Evolutionary conservation across 352 stramenopile genomes (phyloP), one percentile per base, ranked within the genome.

Genomic region (Pythium biforme): DNA sequence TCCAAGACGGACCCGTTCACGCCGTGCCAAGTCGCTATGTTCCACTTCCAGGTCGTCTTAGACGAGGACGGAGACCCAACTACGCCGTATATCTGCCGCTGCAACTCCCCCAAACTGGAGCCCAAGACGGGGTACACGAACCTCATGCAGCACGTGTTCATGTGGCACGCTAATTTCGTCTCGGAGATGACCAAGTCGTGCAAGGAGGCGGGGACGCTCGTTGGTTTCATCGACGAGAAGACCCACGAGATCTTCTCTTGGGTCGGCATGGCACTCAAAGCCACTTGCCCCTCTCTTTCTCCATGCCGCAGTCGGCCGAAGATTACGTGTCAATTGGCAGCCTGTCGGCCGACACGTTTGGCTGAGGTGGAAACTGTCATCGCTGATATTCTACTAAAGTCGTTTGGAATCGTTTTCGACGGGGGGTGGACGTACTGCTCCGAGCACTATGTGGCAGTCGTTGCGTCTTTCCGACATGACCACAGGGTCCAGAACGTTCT

Each of bases 321-420:
- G n/a, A n/a, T n/a, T n/a, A n/a, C n/a, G n/a, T n/a, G n/a, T n/a
- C n/a, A n/a, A n/a, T n/a, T n/a, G n/a, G n/a, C n/a, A n/a, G n/a
- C n/a, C n/a, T n/a, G n/a, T n/a, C n/a, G n/a, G n/a, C n/a, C n/a
- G n/a, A n/a, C n/a, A n/a, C n/a, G n/a, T n/a, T n/a, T n/a, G n/a
- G n/a, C n/a, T n/a, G n/a, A n/a, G n/a, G 27, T 39, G 15, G 53
- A 59, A 8, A 45, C 39, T 25, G 40, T 12, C 12, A 19, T 59
- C 19, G 17, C 53, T 19, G 40, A 59, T n/a, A 31, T 59, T n/a
- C 23, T 59, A 8, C 6, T 6, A 53, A 52, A 22, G n/a, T n/a
- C n/a, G n/a, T 63, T 63, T 11, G 56, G 56, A n/a, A 55, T 63
- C 31, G 40, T 63, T 10, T 55, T 63, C 27, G 56, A 49, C 34